phyloP scores from a whole-genome alignment of 179 eudicot species.

The Corrigiola litoralis region DNA sequence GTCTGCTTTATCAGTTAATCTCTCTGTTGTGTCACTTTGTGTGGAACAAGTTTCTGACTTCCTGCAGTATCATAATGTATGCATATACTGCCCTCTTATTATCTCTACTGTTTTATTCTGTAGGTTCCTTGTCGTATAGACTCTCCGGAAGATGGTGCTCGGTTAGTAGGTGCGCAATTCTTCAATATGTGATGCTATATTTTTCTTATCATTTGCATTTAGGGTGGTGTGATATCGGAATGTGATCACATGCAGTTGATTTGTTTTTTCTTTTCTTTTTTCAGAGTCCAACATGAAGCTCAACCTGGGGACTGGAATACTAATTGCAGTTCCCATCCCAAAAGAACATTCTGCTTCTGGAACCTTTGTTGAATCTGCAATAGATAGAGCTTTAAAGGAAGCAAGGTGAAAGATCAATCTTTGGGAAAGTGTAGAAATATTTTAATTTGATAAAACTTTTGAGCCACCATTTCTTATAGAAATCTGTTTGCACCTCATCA shows the following conservation, averaged over 20 bases:
- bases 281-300: conserved; percentile 71
- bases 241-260: background rate
- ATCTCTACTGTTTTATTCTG: background rate
- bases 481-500: conserved; percentile 17
- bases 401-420: conserved; percentile 47
- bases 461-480: background rate
- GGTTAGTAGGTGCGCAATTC: conserved; percentile 53
- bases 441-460: background rate
- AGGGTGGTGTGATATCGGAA: background rate
- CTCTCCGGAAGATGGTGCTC: conserved; percentile 82
- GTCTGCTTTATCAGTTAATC: too few species aligned
- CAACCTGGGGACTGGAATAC: conserved; percentile 65
- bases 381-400: conserved; percentile 75
- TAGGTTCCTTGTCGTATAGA: conserved; percentile 76
- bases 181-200: background rate
- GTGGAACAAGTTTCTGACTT: background rate
- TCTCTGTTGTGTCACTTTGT: background rate
- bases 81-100: background rate
- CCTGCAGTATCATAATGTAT: background rate
- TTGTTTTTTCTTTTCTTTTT: background rate
- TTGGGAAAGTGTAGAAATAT: background rate
- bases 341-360: conserved; percentile 87
- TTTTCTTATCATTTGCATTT: background rate
- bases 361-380: conserved; percentile 71
- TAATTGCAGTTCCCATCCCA: conserved; percentile 91